These are phyloP conservation scores for Pholiota microspora DNA, from an alignment of 768 basidiomycete species.

Conservation along the genomic window DNA sequence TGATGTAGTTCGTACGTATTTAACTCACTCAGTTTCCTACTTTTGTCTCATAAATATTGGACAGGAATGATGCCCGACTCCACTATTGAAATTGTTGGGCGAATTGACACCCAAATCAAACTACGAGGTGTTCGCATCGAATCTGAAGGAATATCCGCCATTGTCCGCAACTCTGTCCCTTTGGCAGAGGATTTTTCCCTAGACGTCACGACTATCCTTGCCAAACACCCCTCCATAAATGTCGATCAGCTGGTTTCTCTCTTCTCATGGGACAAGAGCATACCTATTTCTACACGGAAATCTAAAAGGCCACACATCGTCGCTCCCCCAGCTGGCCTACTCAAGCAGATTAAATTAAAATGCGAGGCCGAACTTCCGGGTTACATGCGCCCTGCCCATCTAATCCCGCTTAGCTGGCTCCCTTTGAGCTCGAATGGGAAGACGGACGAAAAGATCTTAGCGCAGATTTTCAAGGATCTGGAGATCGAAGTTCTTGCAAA, in stretches of 20 bases:
- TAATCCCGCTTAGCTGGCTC: constrained; percentile 46
- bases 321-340: constrained; percentile 25
- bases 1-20: constrained; percentile 39
- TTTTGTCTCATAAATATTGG: not conserved
- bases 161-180: constrained; percentile 32
- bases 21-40: not conserved
- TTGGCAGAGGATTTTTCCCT: constrained; percentile 24
- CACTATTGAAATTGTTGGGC: constrained; percentile 47
- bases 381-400: constrained; percentile 52
- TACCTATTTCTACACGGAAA: constrained; percentile 36
- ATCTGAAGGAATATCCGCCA: constrained; percentile 47
- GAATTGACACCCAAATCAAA: constrained; percentile 53
- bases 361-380: constrained; percentile 42
- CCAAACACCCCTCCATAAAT: constrained; percentile 40
- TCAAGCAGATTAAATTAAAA: constrained; percentile 29
- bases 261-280: constrained; percentile 37
- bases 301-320: constrained; percentile 19
- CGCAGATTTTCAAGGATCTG: constrained; percentile 26
- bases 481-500: constrained; percentile 22
- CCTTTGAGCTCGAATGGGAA: constrained; percentile 42
- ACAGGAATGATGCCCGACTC: constrained; percentile 49
- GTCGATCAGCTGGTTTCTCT: constrained; percentile 46
- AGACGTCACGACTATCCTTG: constrained; percentile 41
- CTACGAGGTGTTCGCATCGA: constrained; percentile 54
- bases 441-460: constrained; percentile 33